phyloP scores from a whole-genome alignment of 225 moss, liverwort and hornwort species.

The Polytrichum formosum region DNA sequence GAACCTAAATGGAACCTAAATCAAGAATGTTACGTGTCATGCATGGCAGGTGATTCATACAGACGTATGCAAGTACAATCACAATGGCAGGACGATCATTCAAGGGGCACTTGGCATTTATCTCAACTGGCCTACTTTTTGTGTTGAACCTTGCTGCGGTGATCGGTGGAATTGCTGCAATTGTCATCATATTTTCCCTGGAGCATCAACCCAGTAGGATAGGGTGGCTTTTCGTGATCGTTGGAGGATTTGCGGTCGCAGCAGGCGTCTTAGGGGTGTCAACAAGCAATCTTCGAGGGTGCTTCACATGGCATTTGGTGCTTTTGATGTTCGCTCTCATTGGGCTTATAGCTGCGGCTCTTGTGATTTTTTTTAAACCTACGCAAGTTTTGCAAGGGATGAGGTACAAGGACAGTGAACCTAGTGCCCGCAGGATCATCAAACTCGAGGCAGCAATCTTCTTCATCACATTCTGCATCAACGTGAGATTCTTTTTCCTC shows the following conservation, averaged over 20 bases:
- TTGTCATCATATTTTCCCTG: conserved; percentile 39
- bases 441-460: conserved; percentile 52
- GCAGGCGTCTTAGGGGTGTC: conserved; percentile 45
- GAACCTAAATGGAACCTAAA: too few relatives aligned
- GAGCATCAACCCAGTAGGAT: conserved; percentile 54
- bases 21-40: too few relatives aligned
- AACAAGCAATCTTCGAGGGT: conserved; percentile 38
- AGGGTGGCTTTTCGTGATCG: conserved; percentile 52
- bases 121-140: conserved; percentile 43
- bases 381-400: conserved; percentile 34
- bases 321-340: conserved; percentile 42
- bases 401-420: conserved; percentile 21
- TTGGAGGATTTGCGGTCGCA: conserved; percentile 35
- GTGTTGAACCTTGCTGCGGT: conserved; percentile 31
- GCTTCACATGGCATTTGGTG: conserved; percentile 57
- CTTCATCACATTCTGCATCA: conserved; percentile 49
- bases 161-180: conserved; percentile 45
- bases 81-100: conserved; percentile 30
- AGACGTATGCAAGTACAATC: background rate
- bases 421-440: conserved; percentile 36
- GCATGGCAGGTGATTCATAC: background rate
- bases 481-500: conserved; percentile 3
- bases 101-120: conserved; percentile 48
- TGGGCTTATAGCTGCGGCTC: conserved; percentile 39
- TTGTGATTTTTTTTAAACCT: conserved; percentile 49